phyloP scores from a whole-genome alignment of 2,329 filamentous ascomycete genomes.

The Boeremia exigua region DNA sequence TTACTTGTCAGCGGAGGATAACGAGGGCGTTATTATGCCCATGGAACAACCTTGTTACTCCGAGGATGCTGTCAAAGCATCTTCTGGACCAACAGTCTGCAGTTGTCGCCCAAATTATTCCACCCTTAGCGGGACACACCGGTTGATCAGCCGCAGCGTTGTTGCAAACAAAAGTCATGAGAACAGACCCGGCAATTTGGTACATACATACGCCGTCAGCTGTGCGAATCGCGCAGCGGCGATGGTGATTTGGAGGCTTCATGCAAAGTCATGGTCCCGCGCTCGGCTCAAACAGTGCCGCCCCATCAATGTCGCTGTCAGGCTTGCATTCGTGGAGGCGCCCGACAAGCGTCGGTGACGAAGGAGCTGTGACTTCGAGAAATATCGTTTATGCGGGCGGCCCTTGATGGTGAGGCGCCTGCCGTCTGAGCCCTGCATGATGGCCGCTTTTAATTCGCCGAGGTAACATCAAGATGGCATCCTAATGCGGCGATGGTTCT shows the following conservation, averaged over 20 bases:
- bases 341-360: conserved; percentile 12
- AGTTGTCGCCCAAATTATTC: conserved; percentile 16
- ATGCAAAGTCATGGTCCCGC: conserved; percentile 13
- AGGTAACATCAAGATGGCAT: conserved; percentile 30
- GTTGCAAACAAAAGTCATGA: conserved; percentile 26
- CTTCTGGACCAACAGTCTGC: conserved; percentile 8
- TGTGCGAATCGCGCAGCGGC: conserved; percentile 1
- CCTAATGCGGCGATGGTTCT: conserved; percentile 26
- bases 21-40: conserved; percentile 1
- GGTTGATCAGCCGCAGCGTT: conserved; percentile 20
- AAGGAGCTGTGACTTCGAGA: conserved; percentile 25
- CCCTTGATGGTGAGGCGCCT: conserved; percentile 36
- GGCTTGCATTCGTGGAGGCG: conserved; percentile 7
- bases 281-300: conserved; percentile 28
- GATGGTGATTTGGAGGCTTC: conserved; percentile 5
- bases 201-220: conserved; percentile 9
- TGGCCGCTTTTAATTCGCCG: conserved; percentile 34
- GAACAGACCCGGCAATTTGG: conserved; percentile 23
- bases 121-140: conserved; percentile 12
- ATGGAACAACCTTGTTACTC: conserved; percentile 15
- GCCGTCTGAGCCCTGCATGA: conserved; percentile 37
- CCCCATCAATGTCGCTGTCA: conserved; percentile 14
- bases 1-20: conserved; percentile 1
- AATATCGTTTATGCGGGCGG: conserved; percentile 37
- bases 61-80: conserved; percentile 1